These are phyloP conservation scores for Neurospora crassa DNA, from an alignment of 2,329 filamentous ascomycete species.

Conservation along the genomic window DNA sequence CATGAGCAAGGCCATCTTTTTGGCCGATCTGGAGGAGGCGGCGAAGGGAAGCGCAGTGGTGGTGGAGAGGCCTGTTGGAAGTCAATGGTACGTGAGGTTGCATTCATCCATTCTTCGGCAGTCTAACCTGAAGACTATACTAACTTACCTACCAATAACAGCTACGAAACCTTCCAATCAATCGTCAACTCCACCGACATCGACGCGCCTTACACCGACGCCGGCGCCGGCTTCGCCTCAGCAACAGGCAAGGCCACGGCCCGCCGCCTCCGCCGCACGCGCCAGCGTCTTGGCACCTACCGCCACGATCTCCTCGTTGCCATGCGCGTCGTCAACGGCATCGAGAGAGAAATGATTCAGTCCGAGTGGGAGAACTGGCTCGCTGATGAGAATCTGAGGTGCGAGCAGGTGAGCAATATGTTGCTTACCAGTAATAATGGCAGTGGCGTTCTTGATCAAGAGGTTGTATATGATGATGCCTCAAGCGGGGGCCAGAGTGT, in stretches of 20 bases:
- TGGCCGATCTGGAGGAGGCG: constrained; percentile 68
- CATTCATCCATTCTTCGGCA: not conserved
- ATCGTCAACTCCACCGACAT: constrained; percentile 49
- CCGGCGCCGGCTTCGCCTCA: constrained; percentile 37
- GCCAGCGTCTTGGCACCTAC: constrained; percentile 74
- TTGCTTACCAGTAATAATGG: constrained; percentile 21
- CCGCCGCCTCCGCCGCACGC: constrained; percentile 63
- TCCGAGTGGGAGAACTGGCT: constrained; percentile 95
- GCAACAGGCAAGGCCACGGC: constrained; percentile 44
- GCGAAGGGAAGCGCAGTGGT: constrained; percentile 27
- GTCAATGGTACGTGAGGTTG: constrained; percentile 34
- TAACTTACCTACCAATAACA: constrained; percentile 14
- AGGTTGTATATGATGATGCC: constrained; percentile 14
- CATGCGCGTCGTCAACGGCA: constrained; percentile 77
- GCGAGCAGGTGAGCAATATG: constrained; percentile 48
- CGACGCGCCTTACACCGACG: constrained; percentile 45
- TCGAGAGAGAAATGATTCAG: constrained; percentile 77
- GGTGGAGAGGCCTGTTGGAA: constrained; percentile 32
- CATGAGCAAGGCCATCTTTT: constrained; percentile 79
- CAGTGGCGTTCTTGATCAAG: constrained; percentile 3
- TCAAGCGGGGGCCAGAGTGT: constrained; percentile 2
- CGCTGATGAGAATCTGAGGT: constrained; percentile 65
- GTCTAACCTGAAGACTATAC: not conserved
- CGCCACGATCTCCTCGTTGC: constrained; percentile 86
- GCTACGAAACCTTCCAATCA: constrained; percentile 53